phyloP scores from a whole-genome alignment of 2,329 filamentous ascomycete species.

The Colletotrichum sp. region DNA sequence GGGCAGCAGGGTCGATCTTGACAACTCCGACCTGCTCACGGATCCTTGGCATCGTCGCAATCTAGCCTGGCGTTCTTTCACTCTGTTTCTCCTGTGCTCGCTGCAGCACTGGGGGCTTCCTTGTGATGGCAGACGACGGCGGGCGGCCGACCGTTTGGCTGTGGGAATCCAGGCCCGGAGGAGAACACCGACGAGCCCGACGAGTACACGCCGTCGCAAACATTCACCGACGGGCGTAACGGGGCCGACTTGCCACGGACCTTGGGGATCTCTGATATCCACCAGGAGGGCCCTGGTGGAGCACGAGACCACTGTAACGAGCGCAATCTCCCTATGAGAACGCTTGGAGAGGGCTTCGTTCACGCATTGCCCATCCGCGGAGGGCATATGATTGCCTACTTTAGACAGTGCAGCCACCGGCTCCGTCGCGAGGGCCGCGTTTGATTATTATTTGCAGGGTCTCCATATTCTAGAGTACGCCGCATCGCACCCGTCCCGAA shows the following conservation, averaged over 20 bases:
- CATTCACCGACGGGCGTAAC: conserved; percentile 14
- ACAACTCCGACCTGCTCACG: neutral
- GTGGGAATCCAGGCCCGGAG: neutral
- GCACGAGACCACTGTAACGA: conserved; percentile 4
- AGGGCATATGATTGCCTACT: neutral
- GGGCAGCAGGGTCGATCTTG: neutral
- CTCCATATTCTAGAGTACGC: neutral
- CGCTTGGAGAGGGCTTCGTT: neutral
- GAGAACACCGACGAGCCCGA: conserved; percentile 18
- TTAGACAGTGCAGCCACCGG: neutral
- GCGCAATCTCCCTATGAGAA: neutral
- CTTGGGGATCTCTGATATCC: conserved; percentile 8
- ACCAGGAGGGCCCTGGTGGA: conserved; percentile 4
- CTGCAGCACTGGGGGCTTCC: neutral
- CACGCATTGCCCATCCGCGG: neutral
- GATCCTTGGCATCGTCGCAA: neutral
- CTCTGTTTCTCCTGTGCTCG: neutral
- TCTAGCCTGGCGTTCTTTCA: neutral
- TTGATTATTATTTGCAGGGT: neutral
- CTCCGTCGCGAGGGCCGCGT: neutral
- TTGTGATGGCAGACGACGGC: neutral
- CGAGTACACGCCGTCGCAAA: neutral
- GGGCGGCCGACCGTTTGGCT: neutral
- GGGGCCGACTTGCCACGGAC: conserved; percentile 7
- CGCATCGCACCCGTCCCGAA: neutral